These are phyloP conservation scores for Cordia subcordata DNA, from an alignment of 257 asterid genomes.

Conservation along the genomic window DNA sequence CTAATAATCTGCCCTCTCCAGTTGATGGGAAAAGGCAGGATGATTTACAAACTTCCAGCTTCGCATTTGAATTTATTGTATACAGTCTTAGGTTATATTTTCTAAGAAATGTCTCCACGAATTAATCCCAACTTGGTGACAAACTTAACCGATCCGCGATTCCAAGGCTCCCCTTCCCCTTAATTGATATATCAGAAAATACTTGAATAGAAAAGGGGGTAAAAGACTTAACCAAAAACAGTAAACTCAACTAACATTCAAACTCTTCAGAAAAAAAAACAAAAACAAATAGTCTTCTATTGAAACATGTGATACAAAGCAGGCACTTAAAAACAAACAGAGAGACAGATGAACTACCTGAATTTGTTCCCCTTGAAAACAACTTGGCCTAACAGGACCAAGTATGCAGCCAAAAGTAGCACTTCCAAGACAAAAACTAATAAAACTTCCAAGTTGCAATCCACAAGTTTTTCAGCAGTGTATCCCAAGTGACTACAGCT, in stretches of 20 bases:
- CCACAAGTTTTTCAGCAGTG: slow-evolving; percentile 23
- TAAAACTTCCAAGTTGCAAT: slow-evolving; percentile 7
- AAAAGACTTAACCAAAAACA: too few species aligned
- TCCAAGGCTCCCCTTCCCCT: background rate
- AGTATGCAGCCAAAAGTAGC: slow-evolving; percentile 34
- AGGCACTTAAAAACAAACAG: slow-evolving; percentile 6
- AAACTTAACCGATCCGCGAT: too few species aligned
- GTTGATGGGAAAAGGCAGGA: too few species aligned
- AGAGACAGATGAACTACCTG: slow-evolving; percentile 28
- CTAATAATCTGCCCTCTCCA: background rate
- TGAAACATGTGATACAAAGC: background rate
- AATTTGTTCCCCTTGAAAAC: slow-evolving; percentile 13
- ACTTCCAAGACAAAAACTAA: slow-evolving; percentile 21
- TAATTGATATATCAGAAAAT: background rate
- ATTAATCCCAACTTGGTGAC: too few species aligned
- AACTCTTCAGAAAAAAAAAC: background rate
- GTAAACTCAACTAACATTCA: background rate
- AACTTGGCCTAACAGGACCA: slow-evolving; percentile 16
- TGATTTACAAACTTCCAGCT: too few species aligned
- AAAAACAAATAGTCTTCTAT: background rate
- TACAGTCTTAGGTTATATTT: too few species aligned
- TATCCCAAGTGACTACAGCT: slow-evolving; percentile 33
- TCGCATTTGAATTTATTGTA: too few species aligned
- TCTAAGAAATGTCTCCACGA: too few species aligned
- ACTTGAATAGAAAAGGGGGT: background rate